These are phyloP conservation scores for Nakazawaea sp. DNA, from an alignment of 805 yeast species.

Conservation along the genomic window DNA sequence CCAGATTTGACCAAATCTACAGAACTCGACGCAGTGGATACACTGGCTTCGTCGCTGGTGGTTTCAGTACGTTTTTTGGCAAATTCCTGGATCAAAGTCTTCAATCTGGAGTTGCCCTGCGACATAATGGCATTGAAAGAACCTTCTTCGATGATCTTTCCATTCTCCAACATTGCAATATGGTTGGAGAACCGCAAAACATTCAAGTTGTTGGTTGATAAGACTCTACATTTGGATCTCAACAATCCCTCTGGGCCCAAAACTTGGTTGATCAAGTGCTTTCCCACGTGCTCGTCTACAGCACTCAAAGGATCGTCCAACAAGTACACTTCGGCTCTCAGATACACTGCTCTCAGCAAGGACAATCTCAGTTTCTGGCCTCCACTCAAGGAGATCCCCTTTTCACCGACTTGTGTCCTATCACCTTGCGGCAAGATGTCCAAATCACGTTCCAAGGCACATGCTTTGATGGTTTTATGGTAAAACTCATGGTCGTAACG, in stretches of 20 bases:
- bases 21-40: constrained; percentile 12
- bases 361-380: constrained; percentile 94
- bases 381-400: constrained; percentile 90
- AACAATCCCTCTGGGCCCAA: constrained; percentile 77
- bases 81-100: constrained; percentile 51
- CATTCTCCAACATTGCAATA: constrained; percentile 63
- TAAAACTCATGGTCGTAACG: constrained; percentile 74
- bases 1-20: constrained; percentile 13
- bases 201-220: constrained; percentile 83
- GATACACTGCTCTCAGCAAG: constrained; percentile 88
- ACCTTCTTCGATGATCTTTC: constrained; percentile 63
- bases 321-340: constrained; percentile 82
- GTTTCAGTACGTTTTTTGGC: constrained; percentile 38
- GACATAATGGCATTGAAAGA: constrained; percentile 45
- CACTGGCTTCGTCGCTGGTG: constrained; percentile 12
- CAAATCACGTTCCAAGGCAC: constrained; percentile 78
- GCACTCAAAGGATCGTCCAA: constrained; percentile 92
- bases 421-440: constrained; percentile 79
- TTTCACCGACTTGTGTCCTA: constrained; percentile 87
- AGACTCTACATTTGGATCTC: constrained; percentile 62
- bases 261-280: constrained; percentile 75
- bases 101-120: constrained; percentile 39
- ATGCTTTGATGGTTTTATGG: constrained; percentile 72
- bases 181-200: constrained; percentile 71
- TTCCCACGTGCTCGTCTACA: constrained; percentile 93